Percentiles rank a stretch among this genome's conserved stretches.
These are phyloP conservation scores for Metroxylon sagu DNA, from an alignment of 176 grass and related monocot genomes.

Conservation along the genomic window DNA sequence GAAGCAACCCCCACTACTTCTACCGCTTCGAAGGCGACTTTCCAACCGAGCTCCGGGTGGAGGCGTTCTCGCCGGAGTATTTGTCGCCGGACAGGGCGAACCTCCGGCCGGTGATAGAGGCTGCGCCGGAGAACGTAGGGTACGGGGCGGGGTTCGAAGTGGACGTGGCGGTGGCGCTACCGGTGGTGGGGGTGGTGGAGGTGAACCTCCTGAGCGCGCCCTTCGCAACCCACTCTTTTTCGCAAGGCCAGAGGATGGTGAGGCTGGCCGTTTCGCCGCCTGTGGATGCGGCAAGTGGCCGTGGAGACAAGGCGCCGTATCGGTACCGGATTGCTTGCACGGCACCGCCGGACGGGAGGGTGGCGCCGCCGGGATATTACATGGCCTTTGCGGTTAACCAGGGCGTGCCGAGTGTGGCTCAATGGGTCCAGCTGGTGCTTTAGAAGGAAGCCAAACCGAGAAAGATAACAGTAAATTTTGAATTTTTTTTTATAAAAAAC, in stretches of 20 bases:
- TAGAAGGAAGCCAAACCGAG: not conserved
- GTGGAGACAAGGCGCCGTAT: not conserved
- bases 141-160: slow-evolving; percentile 10
- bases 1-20: slow-evolving; percentile 27
- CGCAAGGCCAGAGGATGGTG: slow-evolving; percentile 23
- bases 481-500: no score
- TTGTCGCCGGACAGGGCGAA: slow-evolving; percentile 9
- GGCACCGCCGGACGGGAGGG: slow-evolving; percentile 13
- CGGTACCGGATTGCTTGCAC: slow-evolving; percentile 1
- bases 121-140: not conserved
- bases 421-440: slow-evolving; percentile 15
- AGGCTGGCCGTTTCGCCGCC: slow-evolving; percentile 1
- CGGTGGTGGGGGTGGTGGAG: slow-evolving; percentile 14
- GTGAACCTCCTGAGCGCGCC: slow-evolving; percentile 20
- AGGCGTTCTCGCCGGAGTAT: slow-evolving; percentile 23
- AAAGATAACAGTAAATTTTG: no score
- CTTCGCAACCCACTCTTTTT: slow-evolving; percentile 24
- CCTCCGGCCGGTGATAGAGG: not conserved
- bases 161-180: slow-evolving; percentile 3
- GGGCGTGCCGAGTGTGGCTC: slow-evolving; percentile 13
- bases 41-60: slow-evolving; percentile 22
- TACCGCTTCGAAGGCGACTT: slow-evolving; percentile 14
- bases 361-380: slow-evolving; percentile 24
- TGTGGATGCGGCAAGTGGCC: no score
- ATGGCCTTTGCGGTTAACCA: slow-evolving; percentile 22